Conservation (phyloP, 768 basidiomycete species). For the Tephrocybe rancida region DNA sequence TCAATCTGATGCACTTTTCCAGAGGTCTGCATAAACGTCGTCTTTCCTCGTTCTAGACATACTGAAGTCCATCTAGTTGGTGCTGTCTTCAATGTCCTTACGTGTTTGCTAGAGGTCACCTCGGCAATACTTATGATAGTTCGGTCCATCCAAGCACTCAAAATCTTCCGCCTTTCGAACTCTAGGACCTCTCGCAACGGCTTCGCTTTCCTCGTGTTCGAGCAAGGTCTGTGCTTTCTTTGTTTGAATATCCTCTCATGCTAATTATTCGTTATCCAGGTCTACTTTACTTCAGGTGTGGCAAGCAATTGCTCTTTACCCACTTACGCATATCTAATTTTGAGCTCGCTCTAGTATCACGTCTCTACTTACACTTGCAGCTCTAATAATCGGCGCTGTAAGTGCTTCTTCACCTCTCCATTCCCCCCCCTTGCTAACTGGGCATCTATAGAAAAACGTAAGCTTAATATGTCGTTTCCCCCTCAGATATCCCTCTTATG, state of each 20-base stretch:
- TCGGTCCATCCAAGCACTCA: conserved; percentile 23
- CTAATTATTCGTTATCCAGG: conserved; percentile 16
- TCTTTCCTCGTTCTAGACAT: no score
- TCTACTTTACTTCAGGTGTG: conserved; percentile 29
- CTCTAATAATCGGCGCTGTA: conserved; percentile 1
- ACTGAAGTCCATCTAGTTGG: neutral
- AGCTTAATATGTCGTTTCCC: neutral
- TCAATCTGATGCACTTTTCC: no score
- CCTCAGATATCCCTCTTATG: neutral
- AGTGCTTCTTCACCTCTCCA: neutral
- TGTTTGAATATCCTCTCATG: neutral
- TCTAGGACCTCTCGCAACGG: conserved; percentile 16
- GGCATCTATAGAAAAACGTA: neutral
- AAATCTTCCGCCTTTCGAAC: conserved; percentile 14
- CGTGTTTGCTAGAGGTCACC: conserved; percentile 26
- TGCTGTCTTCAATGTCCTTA: conserved; percentile 25
- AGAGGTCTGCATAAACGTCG: no score
- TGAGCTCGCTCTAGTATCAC: conserved; percentile 20
- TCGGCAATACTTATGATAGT: conserved; percentile 25
- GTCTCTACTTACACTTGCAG: neutral
- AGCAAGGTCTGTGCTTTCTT: conserved; percentile 22
- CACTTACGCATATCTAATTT: neutral
- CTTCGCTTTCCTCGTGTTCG: conserved; percentile 23
- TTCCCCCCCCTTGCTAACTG: neutral
- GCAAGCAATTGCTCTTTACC: neutral